A percentile compares a stretch with the other conserved stretches of the same genome.
Evolutionary conservation across 2,329 filamentous ascomycete species (phyloP).

Genomic region (Ramularia collo-cygni): DNA sequence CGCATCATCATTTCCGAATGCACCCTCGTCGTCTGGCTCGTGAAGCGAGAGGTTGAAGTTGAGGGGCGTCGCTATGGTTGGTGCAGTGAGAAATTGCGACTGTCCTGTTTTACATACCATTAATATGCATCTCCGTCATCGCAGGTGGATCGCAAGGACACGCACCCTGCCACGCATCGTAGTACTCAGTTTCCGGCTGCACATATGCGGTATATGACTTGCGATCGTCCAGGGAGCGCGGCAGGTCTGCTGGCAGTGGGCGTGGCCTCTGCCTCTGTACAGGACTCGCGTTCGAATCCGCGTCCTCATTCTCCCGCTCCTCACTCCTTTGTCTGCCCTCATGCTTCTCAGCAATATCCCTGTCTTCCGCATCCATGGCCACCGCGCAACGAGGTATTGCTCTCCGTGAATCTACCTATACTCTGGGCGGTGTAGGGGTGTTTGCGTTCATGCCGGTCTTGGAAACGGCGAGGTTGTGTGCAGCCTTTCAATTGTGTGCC

Average conservation of each 20-base stretch:
- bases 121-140: conserved; percentile 5
- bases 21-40: conserved; percentile 65
- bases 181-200: conserved; percentile 82
- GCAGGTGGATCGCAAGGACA: no score
- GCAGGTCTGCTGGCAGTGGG: conserved; percentile 73
- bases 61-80: conserved; percentile 74
- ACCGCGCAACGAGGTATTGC: conserved; percentile 1
- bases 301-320: conserved; percentile 16
- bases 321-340: conserved; percentile 5
- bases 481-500: no score
- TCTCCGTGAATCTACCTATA: not conserved
- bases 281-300: conserved; percentile 17
- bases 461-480: no score
- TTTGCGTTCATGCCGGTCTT: conserved; percentile 3
- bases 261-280: conserved; percentile 34
- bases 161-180: conserved; percentile 96
- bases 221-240: conserved; percentile 85
- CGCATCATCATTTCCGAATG: conserved; percentile 64
- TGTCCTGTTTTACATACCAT: conserved; percentile 55
- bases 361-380: conserved; percentile 14
- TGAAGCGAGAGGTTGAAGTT: conserved; percentile 81
- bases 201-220: conserved; percentile 59
- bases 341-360: conserved; percentile 8
- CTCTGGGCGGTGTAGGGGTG: not conserved
- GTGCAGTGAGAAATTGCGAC: conserved; percentile 88